Base-by-base conservation (phyloP, 208 protist species). In the Trypanosoma scelopori region DNA sequence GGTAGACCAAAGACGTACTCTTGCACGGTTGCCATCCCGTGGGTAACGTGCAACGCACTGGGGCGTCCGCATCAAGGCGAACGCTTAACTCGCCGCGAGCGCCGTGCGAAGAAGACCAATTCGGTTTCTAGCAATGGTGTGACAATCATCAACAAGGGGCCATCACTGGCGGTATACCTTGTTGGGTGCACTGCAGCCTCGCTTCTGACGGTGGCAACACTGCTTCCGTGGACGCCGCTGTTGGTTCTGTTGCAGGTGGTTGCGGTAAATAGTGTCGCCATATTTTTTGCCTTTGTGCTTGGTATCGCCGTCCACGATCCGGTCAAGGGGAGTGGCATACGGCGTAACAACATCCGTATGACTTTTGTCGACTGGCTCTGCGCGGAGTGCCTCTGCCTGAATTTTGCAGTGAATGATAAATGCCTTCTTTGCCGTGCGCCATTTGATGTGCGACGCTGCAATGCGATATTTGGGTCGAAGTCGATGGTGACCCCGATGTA, bases 291-390 rank as follows among this genome's bases (percentile, higher is more conserved):
- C 13, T 85, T 82, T 41, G 41, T 76, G 13, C 35, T 89, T 35
- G 86, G 79, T 22, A 59, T 85, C 22, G 73, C 75, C 13, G 77
- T 89, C 28, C 64, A 74, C 1, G 51, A 68, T 43, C 68, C 75
- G 30, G 56, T 61, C 6, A 55, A 47, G 4, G 85, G 80, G 7
- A 78, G 73, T 47, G 69, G 70, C 27, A 65, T 88, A 25, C 71
- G 69, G 7, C 88, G 88, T 22, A 84, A 94, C 69, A 85, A 55
- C 56, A 76, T 85, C 48, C 83, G 76, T 18, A 67, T 63, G 3
- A 79, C 69, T 13, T 95, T 80, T 52, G 77, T 77, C 0, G 86
- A 95, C 64, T 95, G 89, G 87, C 81, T 88, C 55, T 95, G 89
- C 42, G 41, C 46, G 4, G 35, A 67, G 42, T 95, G 89, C 58